phyloP scores from a whole-genome alignment of 495 filamentous ascomycete species.

The Cercophora samala region DNA sequence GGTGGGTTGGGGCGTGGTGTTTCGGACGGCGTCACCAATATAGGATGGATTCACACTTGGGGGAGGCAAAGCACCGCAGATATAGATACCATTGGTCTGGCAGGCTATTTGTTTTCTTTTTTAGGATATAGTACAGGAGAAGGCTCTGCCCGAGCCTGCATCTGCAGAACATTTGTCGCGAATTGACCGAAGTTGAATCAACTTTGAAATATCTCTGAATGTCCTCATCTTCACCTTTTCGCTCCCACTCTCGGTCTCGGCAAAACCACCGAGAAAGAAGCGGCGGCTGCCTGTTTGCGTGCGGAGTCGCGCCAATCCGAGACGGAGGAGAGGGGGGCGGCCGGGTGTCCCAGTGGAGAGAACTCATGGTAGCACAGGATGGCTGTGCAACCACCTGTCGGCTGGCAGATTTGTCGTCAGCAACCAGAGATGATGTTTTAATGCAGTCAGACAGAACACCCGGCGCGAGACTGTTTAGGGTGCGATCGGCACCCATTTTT shows the following conservation, averaged over 20 bases:
- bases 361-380: neutral
- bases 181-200: neutral
- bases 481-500: too few relatives aligned
- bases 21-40: constrained; percentile 7
- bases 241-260: neutral
- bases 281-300: neutral
- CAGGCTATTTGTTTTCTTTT: constrained; percentile 1
- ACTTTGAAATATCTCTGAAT: neutral
- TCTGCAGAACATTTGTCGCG: neutral
- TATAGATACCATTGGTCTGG: constrained; percentile 7
- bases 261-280: neutral
- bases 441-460: neutral
- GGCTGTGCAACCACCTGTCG: neutral
- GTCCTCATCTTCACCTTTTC: neutral
- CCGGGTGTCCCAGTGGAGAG: neutral
- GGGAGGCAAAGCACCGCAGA: constrained; percentile 5
- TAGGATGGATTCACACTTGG: neutral
- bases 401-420: neutral
- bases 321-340: neutral
- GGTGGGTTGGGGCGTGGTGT: constrained; percentile 1
- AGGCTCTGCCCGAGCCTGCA: neutral
- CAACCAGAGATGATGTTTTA: neutral
- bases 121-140: constrained; percentile 8
- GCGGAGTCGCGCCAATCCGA: neutral
- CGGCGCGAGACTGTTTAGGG: neutral